Percentiles rank a stretch among this genome's conserved stretches.
Evolutionary conservation across 83 land plant genomes (phyloP).

Genomic region (Diphasiastrum complanatum): DNA sequence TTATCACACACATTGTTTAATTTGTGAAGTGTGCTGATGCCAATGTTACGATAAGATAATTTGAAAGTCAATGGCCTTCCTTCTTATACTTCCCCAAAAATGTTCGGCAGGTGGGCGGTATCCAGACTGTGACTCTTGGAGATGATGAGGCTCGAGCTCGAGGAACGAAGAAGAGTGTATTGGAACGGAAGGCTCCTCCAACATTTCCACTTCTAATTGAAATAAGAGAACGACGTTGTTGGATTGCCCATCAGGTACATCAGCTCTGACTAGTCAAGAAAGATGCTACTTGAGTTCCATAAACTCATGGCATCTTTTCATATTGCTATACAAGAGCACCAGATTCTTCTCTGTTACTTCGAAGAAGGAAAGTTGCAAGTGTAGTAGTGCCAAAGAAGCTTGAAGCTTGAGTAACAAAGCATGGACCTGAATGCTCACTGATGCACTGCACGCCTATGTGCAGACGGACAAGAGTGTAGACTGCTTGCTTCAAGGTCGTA

Average conservation of each 20-base stretch:
- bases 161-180: conserved; percentile 59
- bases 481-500: conserved; percentile 49
- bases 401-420: too few relatives aligned
- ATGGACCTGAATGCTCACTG: neutral
- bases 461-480: conserved; percentile 83
- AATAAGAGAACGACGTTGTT: conserved; percentile 65
- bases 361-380: too few relatives aligned
- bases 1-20: neutral
- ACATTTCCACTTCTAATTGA: conserved; percentile 73
- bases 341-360: too few relatives aligned
- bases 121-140: conserved; percentile 64
- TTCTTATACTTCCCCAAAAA: conserved; percentile 2
- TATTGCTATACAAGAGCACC: too few relatives aligned
- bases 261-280: neutral
- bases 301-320: neutral
- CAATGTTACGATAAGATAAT: neutral
- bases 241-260: conserved; percentile 74
- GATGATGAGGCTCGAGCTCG: conserved; percentile 70
- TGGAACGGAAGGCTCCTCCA: conserved; percentile 65
- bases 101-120: conserved; percentile 63
- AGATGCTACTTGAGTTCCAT: neutral
- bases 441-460: conserved; percentile 1
- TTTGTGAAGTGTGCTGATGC: neutral
- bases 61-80: neutral
- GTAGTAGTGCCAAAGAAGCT: too few relatives aligned